Evolutionary conservation across 768 basidiomycete species (phyloP).

Genomic region (Tricholoma terreum): DNA sequence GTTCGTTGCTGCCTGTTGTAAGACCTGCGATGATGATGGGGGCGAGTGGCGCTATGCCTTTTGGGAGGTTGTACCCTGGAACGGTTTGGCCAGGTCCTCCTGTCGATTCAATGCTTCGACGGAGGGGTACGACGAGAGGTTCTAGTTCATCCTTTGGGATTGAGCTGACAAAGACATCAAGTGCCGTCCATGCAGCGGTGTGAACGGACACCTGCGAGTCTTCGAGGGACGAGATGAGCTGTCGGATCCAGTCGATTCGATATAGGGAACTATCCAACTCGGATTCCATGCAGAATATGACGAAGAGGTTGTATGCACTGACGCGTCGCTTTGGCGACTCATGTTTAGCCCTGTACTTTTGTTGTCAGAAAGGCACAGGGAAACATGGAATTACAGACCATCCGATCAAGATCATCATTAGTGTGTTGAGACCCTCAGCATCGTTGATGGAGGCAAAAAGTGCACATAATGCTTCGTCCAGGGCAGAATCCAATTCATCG

Average conservation of each 20-base stretch:
- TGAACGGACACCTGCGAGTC: conserved; percentile 75
- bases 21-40: conserved; percentile 91
- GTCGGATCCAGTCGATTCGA: conserved; percentile 92
- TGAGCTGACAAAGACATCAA: conserved; percentile 87
- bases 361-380: not conserved
- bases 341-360: conserved; percentile 69
- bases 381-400: conserved; percentile 53
- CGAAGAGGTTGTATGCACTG: conserved; percentile 76
- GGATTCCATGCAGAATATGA: conserved; percentile 79
- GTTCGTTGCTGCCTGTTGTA: conserved; percentile 91
- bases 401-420: conserved; percentile 86
- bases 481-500: conserved; percentile 66
- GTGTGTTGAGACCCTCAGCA: conserved; percentile 80
- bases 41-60: conserved; percentile 79
- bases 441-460: conserved; percentile 80
- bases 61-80: conserved; percentile 82
- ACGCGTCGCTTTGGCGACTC: conserved; percentile 68
- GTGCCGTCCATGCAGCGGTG: conserved; percentile 75
- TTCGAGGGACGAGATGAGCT: conserved; percentile 79
- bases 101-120: conserved; percentile 82
- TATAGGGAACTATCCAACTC: conserved; percentile 82
- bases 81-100: conserved; percentile 75
- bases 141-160: conserved; percentile 93
- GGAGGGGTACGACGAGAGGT: conserved; percentile 83
- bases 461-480: conserved; percentile 73